phyloP scores from a whole-genome alignment of 1,139 yeast species.

The Yamadazyma atlantica region DNA sequence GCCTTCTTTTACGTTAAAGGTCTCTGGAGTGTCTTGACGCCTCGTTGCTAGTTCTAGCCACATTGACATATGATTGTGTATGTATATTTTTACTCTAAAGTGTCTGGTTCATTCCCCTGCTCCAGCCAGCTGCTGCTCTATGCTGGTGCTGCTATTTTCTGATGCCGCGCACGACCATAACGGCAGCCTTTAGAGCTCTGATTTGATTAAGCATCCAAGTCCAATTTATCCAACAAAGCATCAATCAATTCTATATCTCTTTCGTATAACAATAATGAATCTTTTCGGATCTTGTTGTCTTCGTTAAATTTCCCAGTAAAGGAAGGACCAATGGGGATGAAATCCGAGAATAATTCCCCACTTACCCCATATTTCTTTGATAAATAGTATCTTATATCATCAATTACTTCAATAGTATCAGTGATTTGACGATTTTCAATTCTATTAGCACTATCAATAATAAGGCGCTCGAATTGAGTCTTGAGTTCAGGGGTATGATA shows the following conservation, averaged over 20 bases:
- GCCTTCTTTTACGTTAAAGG: too few relatives aligned
- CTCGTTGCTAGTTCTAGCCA: too few relatives aligned
- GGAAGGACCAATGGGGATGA: slow-evolving; percentile 24
- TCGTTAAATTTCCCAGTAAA: slow-evolving; percentile 18
- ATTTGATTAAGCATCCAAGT: slow-evolving; percentile 41
- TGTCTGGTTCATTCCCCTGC: too few relatives aligned
- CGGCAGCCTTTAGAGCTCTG: background rate
- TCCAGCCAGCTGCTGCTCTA: too few relatives aligned
- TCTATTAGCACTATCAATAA: slow-evolving; percentile 52
- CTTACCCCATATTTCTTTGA: slow-evolving; percentile 44
- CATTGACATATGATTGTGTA: too few relatives aligned
- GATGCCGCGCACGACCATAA: background rate
- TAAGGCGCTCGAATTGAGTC: slow-evolving; percentile 19
- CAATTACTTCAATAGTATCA: slow-evolving; percentile 76
- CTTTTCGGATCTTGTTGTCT: slow-evolving; percentile 33
- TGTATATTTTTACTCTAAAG: too few relatives aligned
- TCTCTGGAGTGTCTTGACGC: too few relatives aligned
- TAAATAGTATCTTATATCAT: slow-evolving; percentile 71
- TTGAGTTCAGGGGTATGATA: slow-evolving; percentile 29
- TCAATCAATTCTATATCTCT: slow-evolving; percentile 45
- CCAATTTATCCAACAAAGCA: slow-evolving; percentile 37
- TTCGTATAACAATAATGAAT: slow-evolving; percentile 25
- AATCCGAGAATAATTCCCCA: slow-evolving; percentile 28
- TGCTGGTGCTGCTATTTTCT: too few relatives aligned
- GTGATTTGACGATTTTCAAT: slow-evolving; percentile 65